Evolutionary conservation across 164 flowering plant species (phyloP), one percentile per base, ranked within the genome.

Genomic region (Tinospora cordifolia): DNA sequence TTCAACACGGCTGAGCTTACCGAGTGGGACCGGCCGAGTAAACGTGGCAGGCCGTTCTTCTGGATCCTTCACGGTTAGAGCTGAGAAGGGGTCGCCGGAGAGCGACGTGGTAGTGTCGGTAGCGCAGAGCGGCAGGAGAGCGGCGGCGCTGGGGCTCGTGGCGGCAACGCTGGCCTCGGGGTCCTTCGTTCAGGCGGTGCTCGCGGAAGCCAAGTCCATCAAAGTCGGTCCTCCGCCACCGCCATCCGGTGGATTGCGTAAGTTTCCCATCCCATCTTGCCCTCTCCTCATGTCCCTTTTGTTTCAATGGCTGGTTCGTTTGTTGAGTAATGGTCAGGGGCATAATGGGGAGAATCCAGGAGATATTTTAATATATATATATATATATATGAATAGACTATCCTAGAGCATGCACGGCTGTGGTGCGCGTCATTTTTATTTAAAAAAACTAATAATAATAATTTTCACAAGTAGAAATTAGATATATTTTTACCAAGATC

Each of bases 201-300:
- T 89, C 1, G 98, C 98, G 8, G 98, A 77, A 0, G 84, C 86
- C 27, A 81, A 64, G 78, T 19, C 90, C 58, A 94, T 94, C 78
- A 87, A 87, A 74, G 79, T 94, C 11, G 98, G 98, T 66, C 87
- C 86, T 8, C 92, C 98, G 63, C 98, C 98, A 3, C 90, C 91
- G 0, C 97, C 92, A 8, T 90, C 97, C 69, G 98, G 97, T 70
- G 97, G 96, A 71, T 63, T 94, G 60, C 92, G 97, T 92, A 83
- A 88, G 97, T 84, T 64, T 36, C 67, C 46, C 6, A 66, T 36
- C 67, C 46, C 6, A 66, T 24, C 36, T 30, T 30, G 36, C 36
- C 36, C 36, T 30, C 36, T 30, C 36, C 4, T 4, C 4, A 2
- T 30, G 36, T 1, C 36, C 36, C 36, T 30, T 30, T 30, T 30